Evolutionary conservation across 225 moss, liverwort and hornwort genomes (phyloP).

Genomic region (Bryoerythrophyllum caledonicum): DNA sequence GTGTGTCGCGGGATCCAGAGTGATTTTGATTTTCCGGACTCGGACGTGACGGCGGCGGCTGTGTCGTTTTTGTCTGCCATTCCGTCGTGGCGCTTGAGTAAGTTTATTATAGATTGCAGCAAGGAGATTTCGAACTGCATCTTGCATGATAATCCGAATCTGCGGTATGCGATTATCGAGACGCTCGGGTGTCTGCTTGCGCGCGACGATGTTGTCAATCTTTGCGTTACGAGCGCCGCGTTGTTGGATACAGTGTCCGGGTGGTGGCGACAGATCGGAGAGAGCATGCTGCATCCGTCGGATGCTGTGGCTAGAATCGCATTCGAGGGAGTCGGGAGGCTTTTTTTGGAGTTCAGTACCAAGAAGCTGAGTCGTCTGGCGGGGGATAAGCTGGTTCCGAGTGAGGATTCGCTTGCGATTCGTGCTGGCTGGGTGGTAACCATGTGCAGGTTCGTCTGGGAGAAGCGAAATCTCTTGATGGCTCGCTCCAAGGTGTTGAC

Average conservation of each 20-base stretch:
- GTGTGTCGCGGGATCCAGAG: conserved; percentile 84
- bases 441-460: conserved; percentile 94
- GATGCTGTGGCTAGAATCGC: conserved; percentile 91
- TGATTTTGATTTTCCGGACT: conserved; percentile 89
- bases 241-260: conserved; percentile 73
- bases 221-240: conserved; percentile 80
- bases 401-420: conserved; percentile 88
- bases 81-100: conserved; percentile 87
- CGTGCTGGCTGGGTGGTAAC: conserved; percentile 85
- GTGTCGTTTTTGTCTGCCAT: conserved; percentile 89
- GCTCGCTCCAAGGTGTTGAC: conserved; percentile 80
- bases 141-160: conserved; percentile 69
- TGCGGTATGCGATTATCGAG: conserved; percentile 89
- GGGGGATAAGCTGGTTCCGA: conserved; percentile 91
- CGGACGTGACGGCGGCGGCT: conserved; percentile 91
- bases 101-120: conserved; percentile 78
- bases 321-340: conserved; percentile 79
- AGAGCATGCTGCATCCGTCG: conserved; percentile 83
- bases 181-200: conserved; percentile 92
- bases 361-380: conserved; percentile 91
- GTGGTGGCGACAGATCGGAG: conserved; percentile 94
- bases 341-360: conserved; percentile 89
- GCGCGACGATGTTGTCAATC: conserved; percentile 83
- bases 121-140: conserved; percentile 92
- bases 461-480: conserved; percentile 89